phyloP scores from a whole-genome alignment of 1,284 basidiomycete species.

The Trichosporon sp. region DNA sequence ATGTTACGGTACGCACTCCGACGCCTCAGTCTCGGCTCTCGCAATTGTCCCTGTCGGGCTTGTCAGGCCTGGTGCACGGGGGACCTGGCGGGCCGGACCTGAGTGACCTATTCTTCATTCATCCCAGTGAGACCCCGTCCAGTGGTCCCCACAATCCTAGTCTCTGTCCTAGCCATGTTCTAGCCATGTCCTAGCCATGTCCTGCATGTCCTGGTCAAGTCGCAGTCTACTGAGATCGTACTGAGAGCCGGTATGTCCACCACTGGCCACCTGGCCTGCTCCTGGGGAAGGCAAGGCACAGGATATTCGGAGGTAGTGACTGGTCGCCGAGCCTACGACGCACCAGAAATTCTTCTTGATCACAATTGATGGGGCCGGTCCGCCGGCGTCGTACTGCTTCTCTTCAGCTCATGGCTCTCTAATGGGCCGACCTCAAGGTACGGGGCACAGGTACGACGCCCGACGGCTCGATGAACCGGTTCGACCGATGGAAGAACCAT shows the following conservation, averaged over 20 bases:
- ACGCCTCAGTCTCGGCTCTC: not conserved
- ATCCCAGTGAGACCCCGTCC: not conserved
- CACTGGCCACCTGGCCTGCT: not conserved
- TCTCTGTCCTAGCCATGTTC: too few species aligned
- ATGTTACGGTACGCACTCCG: not conserved
- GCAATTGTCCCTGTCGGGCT: not conserved
- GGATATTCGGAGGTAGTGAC: not conserved
- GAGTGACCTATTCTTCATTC: not conserved
- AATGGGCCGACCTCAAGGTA: not conserved
- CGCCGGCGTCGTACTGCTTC: not conserved
- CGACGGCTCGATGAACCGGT: too few species aligned
- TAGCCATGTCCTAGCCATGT: too few species aligned
- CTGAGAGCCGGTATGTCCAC: too few species aligned
- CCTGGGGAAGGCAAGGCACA: not conserved
- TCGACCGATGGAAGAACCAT: not conserved
- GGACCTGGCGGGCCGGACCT: constrained; percentile 1
- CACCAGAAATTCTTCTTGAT: not conserved
- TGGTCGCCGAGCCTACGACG: not conserved
- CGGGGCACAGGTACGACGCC: not conserved
- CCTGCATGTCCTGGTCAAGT: too few species aligned
- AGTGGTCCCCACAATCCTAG: not conserved
- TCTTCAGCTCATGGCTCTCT: too few species aligned
- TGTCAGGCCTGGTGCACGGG: not conserved
- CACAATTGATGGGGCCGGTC: constrained; percentile 1
- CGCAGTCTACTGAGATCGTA: too few species aligned